A percentile compares a stretch with the other conserved stretches of the same genome.
Evolutionary conservation across 352 stramenopile genomes (phyloP).

Genomic region (Phytophthora gonapodyides): DNA sequence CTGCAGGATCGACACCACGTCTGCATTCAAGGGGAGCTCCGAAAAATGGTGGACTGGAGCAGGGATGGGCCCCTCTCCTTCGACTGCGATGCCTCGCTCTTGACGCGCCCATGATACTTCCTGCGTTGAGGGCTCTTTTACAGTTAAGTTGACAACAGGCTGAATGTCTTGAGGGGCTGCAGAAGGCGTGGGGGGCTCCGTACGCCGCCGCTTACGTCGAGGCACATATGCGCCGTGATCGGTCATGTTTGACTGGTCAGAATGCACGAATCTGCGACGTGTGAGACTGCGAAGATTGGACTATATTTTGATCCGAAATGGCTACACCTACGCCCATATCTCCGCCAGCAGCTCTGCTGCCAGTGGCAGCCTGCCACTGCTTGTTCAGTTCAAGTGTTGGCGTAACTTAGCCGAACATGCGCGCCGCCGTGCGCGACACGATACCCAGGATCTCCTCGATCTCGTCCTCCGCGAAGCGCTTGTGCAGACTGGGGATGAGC

Average conservation of each 20-base stretch:
- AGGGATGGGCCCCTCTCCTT: slow-evolving; percentile 35
- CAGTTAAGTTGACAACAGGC: background rate
- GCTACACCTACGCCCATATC: too few relatives aligned
- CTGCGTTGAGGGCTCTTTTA: slow-evolving; percentile 26
- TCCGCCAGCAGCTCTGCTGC: too few relatives aligned
- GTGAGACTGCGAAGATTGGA: slow-evolving; percentile 1
- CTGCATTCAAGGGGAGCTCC: slow-evolving; percentile 36
- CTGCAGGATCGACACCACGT: slow-evolving; percentile 32
- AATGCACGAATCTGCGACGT: slow-evolving; percentile 17
- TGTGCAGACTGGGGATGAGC: slow-evolving; percentile 89
- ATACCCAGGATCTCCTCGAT: slow-evolving; percentile 91
- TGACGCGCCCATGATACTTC: slow-evolving; percentile 55
- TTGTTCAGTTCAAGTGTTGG: too few relatives aligned
- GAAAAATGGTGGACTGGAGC: slow-evolving; percentile 43
- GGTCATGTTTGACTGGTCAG: slow-evolving; percentile 6
- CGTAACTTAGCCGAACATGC: slow-evolving; percentile 75
- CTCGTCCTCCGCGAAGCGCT: slow-evolving; percentile 88
- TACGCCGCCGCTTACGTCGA: slow-evolving; percentile 47
- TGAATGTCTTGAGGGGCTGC: background rate
- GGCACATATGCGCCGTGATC: slow-evolving; percentile 39
- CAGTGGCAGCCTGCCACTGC: too few relatives aligned
- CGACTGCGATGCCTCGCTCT: slow-evolving; percentile 54
- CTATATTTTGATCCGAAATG: too few relatives aligned
- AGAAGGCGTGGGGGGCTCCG: slow-evolving; percentile 9
- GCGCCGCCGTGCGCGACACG: slow-evolving; percentile 84